Evolutionary conservation across 2,329 filamentous ascomycete genomes (phyloP), one percentile per base, ranked within the genome.

Genomic region (Fusarium gaditjirri): DNA sequence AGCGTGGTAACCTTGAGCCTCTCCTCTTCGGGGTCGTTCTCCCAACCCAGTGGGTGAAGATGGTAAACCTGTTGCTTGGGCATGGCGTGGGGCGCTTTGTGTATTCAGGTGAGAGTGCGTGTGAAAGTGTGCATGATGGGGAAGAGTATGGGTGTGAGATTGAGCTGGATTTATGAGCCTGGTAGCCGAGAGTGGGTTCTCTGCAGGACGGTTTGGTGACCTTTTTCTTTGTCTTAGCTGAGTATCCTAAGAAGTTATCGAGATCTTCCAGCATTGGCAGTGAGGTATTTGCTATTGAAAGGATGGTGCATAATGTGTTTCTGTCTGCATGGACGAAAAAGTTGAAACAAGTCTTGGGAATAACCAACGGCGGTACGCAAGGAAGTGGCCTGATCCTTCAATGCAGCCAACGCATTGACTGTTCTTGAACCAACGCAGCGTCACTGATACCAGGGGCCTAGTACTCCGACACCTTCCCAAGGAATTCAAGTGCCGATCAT

Each of bases 1-100:
- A 84, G 77, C 0, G 78, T 82, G 3, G 81, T 81, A 27, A 83
- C 65, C 56, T 78, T 80, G 67, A 81, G 79, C 2, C 77, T 73
- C 13, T 72, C 69, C 42, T 71, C 67, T 19, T 72, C 55, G 27
- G 69, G 59, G 46, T 70, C 69, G 29, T 58, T 58, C 12, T 64
- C 67, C 69, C 67, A 72, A 17, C 80, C 81, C 1, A 59, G 50
- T 1, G 81, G 81, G 42, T 75, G 80, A 13, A 83, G 71, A 21
- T 79, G 61, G 38, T 72, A 77, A 12, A 75, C 65, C 5, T 80
- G 54, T 47, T 77, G 41, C 50, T 72, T 75, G 2, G 79, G 74
- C 80, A 81, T 81, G 61, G 17, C 17, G 38, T 41, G 29, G 23
- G 38, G 35, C 17, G 1, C 16, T 19, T 25, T 25, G 43, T 31